Evolutionary conservation across 768 basidiomycete genomes (phyloP).

Genomic region (Podaxis mareebaensis): DNA sequence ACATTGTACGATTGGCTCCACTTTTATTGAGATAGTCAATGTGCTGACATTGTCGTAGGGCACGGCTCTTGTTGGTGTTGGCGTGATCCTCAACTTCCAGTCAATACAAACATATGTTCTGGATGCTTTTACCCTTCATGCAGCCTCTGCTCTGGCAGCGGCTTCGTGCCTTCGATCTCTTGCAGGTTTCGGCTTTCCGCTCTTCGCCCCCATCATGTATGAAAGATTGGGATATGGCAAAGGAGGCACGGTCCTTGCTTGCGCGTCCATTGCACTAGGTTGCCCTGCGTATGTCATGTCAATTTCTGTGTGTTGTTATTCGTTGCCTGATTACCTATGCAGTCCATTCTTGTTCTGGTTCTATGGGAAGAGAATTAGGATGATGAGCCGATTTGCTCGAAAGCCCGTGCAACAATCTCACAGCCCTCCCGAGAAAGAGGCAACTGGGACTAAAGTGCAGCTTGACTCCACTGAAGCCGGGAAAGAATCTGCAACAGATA

Average conservation of each 20-base stretch:
- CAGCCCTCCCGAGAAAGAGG: not conserved
- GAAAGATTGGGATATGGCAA: conserved; percentile 66
- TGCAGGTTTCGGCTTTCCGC: conserved; percentile 73
- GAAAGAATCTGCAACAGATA: not conserved
- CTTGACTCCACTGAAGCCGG: not conserved
- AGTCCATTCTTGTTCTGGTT: conserved; percentile 39
- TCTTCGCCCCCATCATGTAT: conserved; percentile 78
- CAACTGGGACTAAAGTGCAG: not conserved
- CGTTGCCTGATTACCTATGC: not conserved
- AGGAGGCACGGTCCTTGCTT: conserved; percentile 66
- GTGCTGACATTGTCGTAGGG: conserved; percentile 38
- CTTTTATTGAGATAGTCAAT: conserved; percentile 3
- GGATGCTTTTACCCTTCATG: conserved; percentile 64
- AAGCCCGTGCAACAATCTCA: conserved; percentile 16
- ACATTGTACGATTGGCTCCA: conserved; percentile 39
- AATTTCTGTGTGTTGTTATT: not conserved
- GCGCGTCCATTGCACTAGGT: conserved; percentile 55
- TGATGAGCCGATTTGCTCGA: conserved; percentile 44
- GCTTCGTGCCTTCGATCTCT: conserved; percentile 62
- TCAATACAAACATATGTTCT: conserved; percentile 68
- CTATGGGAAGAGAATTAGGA: conserved; percentile 44
- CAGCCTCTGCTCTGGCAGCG: conserved; percentile 72
- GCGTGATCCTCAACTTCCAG: conserved; percentile 61
- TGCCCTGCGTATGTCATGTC: conserved; percentile 50
- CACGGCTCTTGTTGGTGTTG: conserved; percentile 54